Evolutionary conservation across 768 basidiomycete genomes (phyloP).

Genomic region (Crepidotus variabilis): DNA sequence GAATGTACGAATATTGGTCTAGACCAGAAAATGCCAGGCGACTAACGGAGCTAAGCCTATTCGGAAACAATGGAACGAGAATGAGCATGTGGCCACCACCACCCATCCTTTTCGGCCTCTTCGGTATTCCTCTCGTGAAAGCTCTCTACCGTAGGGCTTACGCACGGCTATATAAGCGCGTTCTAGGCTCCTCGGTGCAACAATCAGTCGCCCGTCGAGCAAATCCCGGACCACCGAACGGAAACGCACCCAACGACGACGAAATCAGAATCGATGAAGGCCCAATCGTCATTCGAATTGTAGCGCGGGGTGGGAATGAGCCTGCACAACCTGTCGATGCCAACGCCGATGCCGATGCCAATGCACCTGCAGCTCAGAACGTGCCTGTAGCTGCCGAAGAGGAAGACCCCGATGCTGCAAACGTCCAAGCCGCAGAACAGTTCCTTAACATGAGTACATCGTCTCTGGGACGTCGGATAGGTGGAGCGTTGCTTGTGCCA

Average conservation of each 20-base stretch:
- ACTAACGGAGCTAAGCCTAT: constrained; percentile 30
- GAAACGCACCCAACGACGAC: no score
- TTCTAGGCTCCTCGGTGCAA: constrained; percentile 38
- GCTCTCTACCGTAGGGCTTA: constrained; percentile 40
- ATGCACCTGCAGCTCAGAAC: constrained; percentile 16
- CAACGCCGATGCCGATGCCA: constrained; percentile 10
- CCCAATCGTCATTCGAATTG: constrained; percentile 32
- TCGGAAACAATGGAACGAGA: constrained; percentile 5
- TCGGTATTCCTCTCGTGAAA: constrained; percentile 47
- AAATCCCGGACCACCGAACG: no score
- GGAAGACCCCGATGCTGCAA: constrained; percentile 38
- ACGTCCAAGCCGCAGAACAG: constrained; percentile 48
- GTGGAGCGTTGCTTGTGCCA: constrained; percentile 68
- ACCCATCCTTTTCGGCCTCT: constrained; percentile 49
- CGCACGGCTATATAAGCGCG: constrained; percentile 35
- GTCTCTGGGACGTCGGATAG: constrained; percentile 62
- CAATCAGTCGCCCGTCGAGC: no score
- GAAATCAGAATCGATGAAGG: constrained; percentile 16
- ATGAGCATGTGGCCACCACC: constrained; percentile 52
- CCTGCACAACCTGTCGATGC: constrained; percentile 11
- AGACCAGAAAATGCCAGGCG: constrained; percentile 26
- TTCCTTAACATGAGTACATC: constrained; percentile 54
- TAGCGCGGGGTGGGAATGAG: constrained; percentile 17
- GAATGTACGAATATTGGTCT: constrained; percentile 29
- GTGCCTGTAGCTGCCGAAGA: constrained; percentile 17